These are phyloP conservation scores for Pugionium cornutum DNA, from an alignment of 345 rosid genomes.

Conservation along the genomic window DNA sequence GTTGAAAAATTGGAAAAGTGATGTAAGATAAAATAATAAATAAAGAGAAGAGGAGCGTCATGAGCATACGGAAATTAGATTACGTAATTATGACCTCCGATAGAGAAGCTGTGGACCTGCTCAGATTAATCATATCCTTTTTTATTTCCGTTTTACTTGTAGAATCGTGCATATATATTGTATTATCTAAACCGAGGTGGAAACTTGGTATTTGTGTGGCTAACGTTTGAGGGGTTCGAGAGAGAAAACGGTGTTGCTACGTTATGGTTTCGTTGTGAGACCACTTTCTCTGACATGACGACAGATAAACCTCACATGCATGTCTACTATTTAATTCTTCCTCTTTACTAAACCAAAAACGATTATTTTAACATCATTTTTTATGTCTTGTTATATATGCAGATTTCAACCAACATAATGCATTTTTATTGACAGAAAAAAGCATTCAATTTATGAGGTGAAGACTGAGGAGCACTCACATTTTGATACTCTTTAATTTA, in stretches of 20 bases:
- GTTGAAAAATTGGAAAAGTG: conserved; percentile 35
- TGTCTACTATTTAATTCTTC: conserved; percentile 26
- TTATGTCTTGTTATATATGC: too few relatives aligned
- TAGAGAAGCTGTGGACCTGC: conserved; percentile 17
- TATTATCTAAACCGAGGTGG: too few relatives aligned
- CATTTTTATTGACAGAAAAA: too few relatives aligned
- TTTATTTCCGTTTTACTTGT: too few relatives aligned
- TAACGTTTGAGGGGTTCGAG: conserved; percentile 32
- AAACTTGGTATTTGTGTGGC: conserved; percentile 25
- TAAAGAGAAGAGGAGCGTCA: conserved; percentile 39
- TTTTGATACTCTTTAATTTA: too few relatives aligned
- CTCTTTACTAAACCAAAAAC: background rate
- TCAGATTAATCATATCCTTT: too few relatives aligned
- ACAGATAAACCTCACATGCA: conserved; percentile 37
- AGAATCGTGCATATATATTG: too few relatives aligned
- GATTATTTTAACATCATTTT: too few relatives aligned
- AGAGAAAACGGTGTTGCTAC: conserved; percentile 30
- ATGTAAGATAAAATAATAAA: conserved; percentile 12
- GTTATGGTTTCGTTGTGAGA: conserved; percentile 34
- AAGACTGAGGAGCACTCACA: too few relatives aligned
- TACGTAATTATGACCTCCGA: conserved; percentile 29
- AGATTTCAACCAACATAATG: too few relatives aligned
- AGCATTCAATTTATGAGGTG: too few relatives aligned
- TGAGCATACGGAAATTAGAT: conserved; percentile 35
- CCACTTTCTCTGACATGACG: conserved; percentile 41